Conservation (phyloP, 106 monocot species). For the Phalaenopsis aphrodite region DNA sequence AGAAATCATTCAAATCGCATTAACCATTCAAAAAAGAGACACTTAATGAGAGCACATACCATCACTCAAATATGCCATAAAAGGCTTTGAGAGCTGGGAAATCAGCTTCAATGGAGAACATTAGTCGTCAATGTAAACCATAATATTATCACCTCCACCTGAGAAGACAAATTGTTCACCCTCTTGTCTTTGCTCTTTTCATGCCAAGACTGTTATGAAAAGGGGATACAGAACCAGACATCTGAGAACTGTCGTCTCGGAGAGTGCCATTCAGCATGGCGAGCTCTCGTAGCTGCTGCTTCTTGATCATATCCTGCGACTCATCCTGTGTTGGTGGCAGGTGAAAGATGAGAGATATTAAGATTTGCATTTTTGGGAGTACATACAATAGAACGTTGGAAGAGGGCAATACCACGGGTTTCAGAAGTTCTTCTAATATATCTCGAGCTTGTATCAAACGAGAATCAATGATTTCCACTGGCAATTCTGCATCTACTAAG, state of each 20-base stretch:
- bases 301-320: slow-evolving; percentile 87
- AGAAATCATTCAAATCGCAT: not conserved
- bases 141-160: not conserved
- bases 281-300: slow-evolving; percentile 94
- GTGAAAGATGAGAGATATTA: not conserved
- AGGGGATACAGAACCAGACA: slow-evolving; percentile 78
- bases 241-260: slow-evolving; percentile 66
- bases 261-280: slow-evolving; percentile 87
- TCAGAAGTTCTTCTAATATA: slow-evolving; percentile 80
- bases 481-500: slow-evolving; percentile 85
- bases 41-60: no score
- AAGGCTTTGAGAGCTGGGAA: not conserved
- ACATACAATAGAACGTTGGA: not conserved
- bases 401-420: slow-evolving; percentile 68
- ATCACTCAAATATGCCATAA: not conserved
- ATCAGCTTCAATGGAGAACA: not conserved
- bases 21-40: not conserved
- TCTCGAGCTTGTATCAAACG: slow-evolving; percentile 78
- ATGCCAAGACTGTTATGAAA: slow-evolving; percentile 71
- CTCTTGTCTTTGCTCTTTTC: slow-evolving; percentile 93
- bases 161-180: slow-evolving; percentile 13
- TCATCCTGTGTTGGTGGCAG: slow-evolving; percentile 54
- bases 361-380: not conserved
- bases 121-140: not conserved
- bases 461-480: slow-evolving; percentile 65